These are phyloP conservation scores for Dactylellina sp. DNA, from an alignment of 2,329 filamentous ascomycete species.

Conservation along the genomic window DNA sequence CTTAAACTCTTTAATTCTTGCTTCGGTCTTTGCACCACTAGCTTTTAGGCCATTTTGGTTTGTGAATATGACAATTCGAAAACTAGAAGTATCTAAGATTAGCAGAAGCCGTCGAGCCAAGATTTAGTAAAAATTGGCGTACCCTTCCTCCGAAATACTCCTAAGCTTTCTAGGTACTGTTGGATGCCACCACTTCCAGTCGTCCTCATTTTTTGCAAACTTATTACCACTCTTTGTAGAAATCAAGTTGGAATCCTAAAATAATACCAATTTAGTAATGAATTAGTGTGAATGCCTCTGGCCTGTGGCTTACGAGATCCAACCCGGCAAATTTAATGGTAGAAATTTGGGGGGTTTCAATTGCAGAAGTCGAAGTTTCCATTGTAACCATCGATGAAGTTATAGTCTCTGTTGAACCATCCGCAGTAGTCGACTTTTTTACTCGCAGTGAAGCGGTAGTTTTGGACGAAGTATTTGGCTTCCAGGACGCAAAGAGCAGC, in stretches of 20 bases:
- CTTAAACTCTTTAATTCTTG: constrained; percentile 83
- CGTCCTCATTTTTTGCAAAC: constrained; percentile 75
- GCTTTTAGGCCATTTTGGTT: constrained; percentile 89
- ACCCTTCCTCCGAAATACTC: constrained; percentile 78
- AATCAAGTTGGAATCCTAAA: constrained; percentile 87
- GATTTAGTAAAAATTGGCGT: constrained; percentile 57
- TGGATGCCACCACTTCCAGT: constrained; percentile 95
- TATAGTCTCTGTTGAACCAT: constrained; percentile 1
- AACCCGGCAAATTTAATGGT: constrained; percentile 76
- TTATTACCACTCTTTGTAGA: constrained; percentile 81
- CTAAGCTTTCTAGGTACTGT: constrained; percentile 76
- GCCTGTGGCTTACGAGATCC: constrained; percentile 69
- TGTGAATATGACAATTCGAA: constrained; percentile 81
- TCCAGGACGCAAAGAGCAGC: constrained; percentile 34
- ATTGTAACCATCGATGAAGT: constrained; percentile 8
- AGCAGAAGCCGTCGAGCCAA: too few relatives aligned
- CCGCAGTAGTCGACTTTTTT: neutral
- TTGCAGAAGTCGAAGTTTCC: constrained; percentile 44
- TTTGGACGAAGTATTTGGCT: constrained; percentile 13
- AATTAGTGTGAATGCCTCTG: too few relatives aligned
- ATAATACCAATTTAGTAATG: too few relatives aligned
- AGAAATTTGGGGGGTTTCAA: constrained; percentile 62
- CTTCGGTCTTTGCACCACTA: constrained; percentile 75
- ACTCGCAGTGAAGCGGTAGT: constrained; percentile 7
- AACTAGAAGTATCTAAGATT: constrained; percentile 66